phyloP scores from a whole-genome alignment of 2,329 filamentous ascomycete genomes.

The Aspergillus clavatus region DNA sequence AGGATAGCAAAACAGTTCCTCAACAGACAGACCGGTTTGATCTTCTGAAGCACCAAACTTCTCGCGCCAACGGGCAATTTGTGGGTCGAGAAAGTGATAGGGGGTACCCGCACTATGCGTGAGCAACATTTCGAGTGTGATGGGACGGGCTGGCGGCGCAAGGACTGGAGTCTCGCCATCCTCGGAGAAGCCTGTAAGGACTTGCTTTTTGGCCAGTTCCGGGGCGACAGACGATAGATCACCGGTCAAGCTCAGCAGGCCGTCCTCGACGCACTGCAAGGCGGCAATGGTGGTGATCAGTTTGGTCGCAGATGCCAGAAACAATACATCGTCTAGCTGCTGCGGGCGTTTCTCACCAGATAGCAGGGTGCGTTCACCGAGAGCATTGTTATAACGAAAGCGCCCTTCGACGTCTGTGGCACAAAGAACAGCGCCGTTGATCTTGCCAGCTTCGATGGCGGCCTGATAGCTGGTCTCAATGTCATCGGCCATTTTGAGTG shows the following conservation, averaged over 20 bases:
- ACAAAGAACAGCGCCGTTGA: conserved; percentile 43
- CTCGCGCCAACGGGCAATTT: conserved; percentile 33
- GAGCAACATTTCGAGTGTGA: conserved; percentile 51
- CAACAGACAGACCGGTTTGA: conserved; percentile 30
- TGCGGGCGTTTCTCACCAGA: conserved; percentile 39
- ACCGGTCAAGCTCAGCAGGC: conserved; percentile 44
- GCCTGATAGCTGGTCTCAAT: conserved; percentile 39
- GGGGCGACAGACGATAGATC: conserved; percentile 46
- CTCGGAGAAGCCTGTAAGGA: conserved; percentile 47
- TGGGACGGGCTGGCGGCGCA: conserved; percentile 29
- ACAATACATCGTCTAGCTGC: conserved; percentile 21
- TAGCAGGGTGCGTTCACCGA: conserved; percentile 41
- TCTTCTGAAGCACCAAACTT: conserved; percentile 22
- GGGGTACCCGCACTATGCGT: conserved; percentile 48
- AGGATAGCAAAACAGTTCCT: conserved; percentile 42
- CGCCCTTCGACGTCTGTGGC: conserved; percentile 36
- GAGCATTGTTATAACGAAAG: conserved; percentile 39
- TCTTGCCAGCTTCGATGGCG: conserved; percentile 42
- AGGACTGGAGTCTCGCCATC: conserved; percentile 32
- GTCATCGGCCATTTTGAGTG: conserved; percentile 20
- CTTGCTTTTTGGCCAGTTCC: conserved; percentile 45
- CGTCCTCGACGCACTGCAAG: conserved; percentile 53
- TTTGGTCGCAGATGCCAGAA: conserved; percentile 34
- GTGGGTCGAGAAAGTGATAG: conserved; percentile 44
- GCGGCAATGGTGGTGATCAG: conserved; percentile 50